Conservation (phyloP, 176 grass and related monocot species). For the Neostapfia colusana region DNA sequence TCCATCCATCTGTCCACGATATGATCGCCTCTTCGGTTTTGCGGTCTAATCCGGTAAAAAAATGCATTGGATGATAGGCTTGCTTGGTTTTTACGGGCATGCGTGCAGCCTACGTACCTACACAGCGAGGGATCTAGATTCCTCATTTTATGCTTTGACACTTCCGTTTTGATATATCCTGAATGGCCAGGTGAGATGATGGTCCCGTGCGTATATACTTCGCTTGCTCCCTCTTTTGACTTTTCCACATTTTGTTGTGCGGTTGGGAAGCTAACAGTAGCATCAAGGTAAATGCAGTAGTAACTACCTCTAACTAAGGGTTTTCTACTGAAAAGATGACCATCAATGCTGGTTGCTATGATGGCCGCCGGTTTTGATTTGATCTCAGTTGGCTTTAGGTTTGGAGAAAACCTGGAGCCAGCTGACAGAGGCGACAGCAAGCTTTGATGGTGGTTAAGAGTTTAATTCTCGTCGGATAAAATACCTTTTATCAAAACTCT, state of each 20-base stretch:
- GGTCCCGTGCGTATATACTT: background rate
- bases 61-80: slow-evolving; percentile 21
- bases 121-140: background rate
- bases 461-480: no score
- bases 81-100: slow-evolving; percentile 12
- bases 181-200: background rate
- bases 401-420: background rate
- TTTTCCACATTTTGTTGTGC: background rate
- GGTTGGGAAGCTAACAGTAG: background rate
- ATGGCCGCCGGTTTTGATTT: background rate
- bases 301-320: background rate
- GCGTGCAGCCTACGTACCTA: background rate
- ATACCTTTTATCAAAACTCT: no score
- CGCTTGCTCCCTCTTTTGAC: background rate
- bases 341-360: background rate
- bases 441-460: no score
- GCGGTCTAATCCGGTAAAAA: slow-evolving; percentile 36
- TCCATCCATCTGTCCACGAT: background rate
- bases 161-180: background rate
- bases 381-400: background rate
- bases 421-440: background rate
- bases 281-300: no score
- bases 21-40: background rate
- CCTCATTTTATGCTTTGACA: background rate
- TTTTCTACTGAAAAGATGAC: background rate